Evolutionary conservation across 805 yeast species (phyloP), one percentile per base, ranked within the genome.

Genomic region (Kodamaea leandrae): DNA sequence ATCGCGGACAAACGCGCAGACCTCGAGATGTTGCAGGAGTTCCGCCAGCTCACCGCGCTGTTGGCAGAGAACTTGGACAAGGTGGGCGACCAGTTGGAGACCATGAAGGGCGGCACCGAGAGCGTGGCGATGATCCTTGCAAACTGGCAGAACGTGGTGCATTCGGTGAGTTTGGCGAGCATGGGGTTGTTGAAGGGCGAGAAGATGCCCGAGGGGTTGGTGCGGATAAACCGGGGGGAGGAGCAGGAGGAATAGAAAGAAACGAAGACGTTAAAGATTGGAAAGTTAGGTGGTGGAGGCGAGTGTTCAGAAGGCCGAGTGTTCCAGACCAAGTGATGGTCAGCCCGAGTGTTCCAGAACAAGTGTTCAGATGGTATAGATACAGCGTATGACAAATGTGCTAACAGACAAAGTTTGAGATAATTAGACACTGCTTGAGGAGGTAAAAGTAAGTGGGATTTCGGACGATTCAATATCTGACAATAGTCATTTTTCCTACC

Each of bases 61-160:
- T 60, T 82, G 20, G 71, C 77, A 6, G 43, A 45, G 2, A 75
- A 77, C 46, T 61, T 82, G 14, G 77, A 72, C 26, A 64, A 62
- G 13, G 62, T 81, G 3, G 74, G 72, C n/a, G 58, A 61, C 4
- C 74, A 75, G 45, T 54, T 82, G 6, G 73, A 68, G 14, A 66
- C 66, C 12, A 60, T 80, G 60, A 60, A 70, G 37, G 72, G 73
- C 29, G 88, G 88, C 0, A 71, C 87, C 1, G 79, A 71, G 37
- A 74, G 82, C 27, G 81, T 80, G 5, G 76, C 78, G 2, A 59
- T 71, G 4, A 76, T 83, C 1, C 68, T 84, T 51, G 68, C 77
- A 2, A 82, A 80, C 49, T 83, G 90, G 90, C 72, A 74, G 41
- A 77, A 74, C 42, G 80, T 83, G 14, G 63, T 79, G 14, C 68